Evolutionary conservation across 306 rosid genomes (phyloP), one percentile per base, ranked within the genome.

Genomic region (Vigna hirtella): DNA sequence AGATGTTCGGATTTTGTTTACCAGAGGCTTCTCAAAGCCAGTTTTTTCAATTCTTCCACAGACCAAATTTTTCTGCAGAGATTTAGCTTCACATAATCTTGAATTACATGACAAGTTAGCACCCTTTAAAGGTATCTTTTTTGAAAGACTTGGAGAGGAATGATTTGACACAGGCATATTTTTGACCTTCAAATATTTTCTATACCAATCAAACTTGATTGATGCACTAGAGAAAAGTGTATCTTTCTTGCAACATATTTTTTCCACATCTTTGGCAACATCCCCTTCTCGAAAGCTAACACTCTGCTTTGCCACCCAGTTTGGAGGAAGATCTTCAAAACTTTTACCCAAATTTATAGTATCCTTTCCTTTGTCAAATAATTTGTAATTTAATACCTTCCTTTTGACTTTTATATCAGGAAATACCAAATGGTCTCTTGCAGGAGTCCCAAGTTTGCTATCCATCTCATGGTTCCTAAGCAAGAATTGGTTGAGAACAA

Each of bases 401-500:
- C 58, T 72, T 69, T 64, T 73, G 62, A 70, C 70, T 73, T 75
- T 72, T 64, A 64, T 11, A 61, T 24, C 66, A 73, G 93, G 90
- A 78, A 91, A 91, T 67, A 77, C 52, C 53, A 91, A 48, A 74
- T 91, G 89, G 66, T 89, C 7, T 70, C 93, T 89, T 57, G 71
- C 28, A n/a, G 89, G 90, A 70, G 90, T 78, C 20, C 82, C 87
- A 26, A 81, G 83, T 36, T 76, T 83, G 30, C 2, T 17, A 76
- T 45, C 75, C 28, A 84, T 77, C 82, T 86, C 77, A 80, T 91
- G 96, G 73, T 89, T 84, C 88, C 96, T 91, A 79, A 38, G 73
- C 48, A 85, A 77, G 53, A 59, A 72, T 69, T 48, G 67, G 57
- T 68, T 43, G 47, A 36, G 67, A 85, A 84, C 53, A 26, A 58